phyloP scores from a whole-genome alignment of 2,329 filamentous ascomycete species.

The Cytospora piceae region DNA sequence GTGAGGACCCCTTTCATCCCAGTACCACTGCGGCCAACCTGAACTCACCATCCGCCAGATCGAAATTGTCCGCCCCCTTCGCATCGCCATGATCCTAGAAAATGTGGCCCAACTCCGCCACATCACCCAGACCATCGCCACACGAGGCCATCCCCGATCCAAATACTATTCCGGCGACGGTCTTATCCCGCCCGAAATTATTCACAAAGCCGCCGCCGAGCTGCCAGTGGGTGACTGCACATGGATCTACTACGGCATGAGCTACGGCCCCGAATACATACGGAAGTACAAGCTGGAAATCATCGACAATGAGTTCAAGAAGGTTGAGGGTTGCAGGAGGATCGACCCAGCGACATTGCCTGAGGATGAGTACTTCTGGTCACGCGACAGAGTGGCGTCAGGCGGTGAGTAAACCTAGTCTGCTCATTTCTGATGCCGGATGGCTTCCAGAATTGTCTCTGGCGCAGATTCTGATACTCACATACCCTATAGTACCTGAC shows the following conservation, averaged over 20 bases:
- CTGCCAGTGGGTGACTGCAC: conserved; percentile 35
- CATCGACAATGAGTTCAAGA: conserved; percentile 40
- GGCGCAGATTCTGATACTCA: conserved; percentile 41
- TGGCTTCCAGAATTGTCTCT: conserved; percentile 40
- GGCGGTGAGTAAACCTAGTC: conserved; percentile 39
- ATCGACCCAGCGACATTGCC: conserved; percentile 35
- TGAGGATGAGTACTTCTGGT: conserved; percentile 32
- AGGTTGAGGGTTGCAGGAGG: conserved; percentile 38
- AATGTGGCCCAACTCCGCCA: conserved; percentile 52
- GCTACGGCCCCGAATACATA: conserved; percentile 38
- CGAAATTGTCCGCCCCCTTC: conserved; percentile 44
- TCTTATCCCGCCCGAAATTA: conserved; percentile 44
- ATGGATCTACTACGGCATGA: conserved; percentile 53
- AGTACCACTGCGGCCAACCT: neutral
- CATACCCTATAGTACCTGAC: conserved; percentile 39
- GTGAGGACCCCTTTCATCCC: conserved; percentile 34
- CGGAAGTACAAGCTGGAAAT: conserved; percentile 41
- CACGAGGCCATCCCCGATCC: conserved; percentile 41
- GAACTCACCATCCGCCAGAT: conserved; percentile 29
- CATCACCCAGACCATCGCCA: conserved; percentile 44
- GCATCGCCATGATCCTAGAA: conserved; percentile 43
- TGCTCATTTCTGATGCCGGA: no score
- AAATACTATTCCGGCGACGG: conserved; percentile 39
- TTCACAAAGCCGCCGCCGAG: conserved; percentile 40
- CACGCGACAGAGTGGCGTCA: conserved; percentile 33